phyloP scores from a whole-genome alignment of 305 asterid species.

The Solanum hybrid region DNA sequence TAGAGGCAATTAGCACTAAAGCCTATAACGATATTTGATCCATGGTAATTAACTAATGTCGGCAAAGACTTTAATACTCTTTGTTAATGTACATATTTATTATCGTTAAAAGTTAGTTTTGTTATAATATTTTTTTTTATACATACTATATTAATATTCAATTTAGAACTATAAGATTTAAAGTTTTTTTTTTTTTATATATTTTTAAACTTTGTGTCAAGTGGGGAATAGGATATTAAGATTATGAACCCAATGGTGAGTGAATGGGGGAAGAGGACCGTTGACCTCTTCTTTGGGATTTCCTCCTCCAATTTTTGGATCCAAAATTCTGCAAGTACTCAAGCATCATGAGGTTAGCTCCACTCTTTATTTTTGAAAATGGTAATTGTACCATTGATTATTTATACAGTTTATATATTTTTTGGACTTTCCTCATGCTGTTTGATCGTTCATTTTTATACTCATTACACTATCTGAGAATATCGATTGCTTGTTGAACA shows the following conservation, averaged over 20 bases:
- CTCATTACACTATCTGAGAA: background rate
- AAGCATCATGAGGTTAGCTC: background rate
- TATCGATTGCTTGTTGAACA: background rate
- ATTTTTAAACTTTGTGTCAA: background rate
- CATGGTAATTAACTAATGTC: too few relatives aligned
- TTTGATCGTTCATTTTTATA: background rate
- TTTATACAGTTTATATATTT: background rate
- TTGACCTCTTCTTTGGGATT: background rate
- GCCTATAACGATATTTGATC: too few relatives aligned
- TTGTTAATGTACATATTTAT: too few relatives aligned
- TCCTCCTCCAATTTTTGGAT: background rate
- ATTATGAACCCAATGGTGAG: background rate
- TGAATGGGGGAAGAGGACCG: background rate
- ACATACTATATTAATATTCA: background rate
- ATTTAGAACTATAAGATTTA: too few relatives aligned
- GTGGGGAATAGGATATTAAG: background rate
- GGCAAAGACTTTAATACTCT: too few relatives aligned
- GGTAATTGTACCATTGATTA: background rate
- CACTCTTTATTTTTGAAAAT: background rate
- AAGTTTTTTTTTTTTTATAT: too few relatives aligned
- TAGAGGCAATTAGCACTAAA: too few relatives aligned
- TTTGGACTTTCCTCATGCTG: background rate
- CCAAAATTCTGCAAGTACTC: background rate
- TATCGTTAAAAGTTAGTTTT: too few relatives aligned
- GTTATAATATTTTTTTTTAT: too few relatives aligned